Base-by-base conservation (phyloP, 2,329 filamentous ascomycete genomes). In the Trichoderma lentiforme region DNA sequence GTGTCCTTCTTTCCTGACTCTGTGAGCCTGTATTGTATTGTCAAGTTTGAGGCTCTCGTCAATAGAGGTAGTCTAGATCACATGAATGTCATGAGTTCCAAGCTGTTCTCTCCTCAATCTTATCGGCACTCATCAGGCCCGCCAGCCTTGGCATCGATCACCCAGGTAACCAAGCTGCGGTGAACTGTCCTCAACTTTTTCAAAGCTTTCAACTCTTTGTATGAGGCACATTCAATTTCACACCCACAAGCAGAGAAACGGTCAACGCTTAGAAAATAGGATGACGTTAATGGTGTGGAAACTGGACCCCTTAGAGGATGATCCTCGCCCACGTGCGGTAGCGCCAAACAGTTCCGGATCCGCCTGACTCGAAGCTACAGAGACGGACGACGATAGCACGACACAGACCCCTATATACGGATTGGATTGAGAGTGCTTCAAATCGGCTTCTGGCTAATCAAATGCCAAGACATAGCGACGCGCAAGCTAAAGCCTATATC, bases 311-410 rank as follows among this genome's bases (percentile, higher is more conserved):
- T 69, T 34, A 61, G 26, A 69, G 26, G 26, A 47, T 60, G 26
- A 24, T 39, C 21, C 66, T 43, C 66, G 66, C 66, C 66, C 66
- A 69, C 66, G 66, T 69, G 66, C 26, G 43, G 18, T 24, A 32
- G 56, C 26, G 56, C 36, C 34, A 51, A 18, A 15, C n/a, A 51
- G 8, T n/a, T 14, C 51, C 26, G 12, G 32, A 24, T 21, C 34
- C 32, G 34, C 64, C 51, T 60, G 34, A 43, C 36, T 60, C 53
- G 15, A 61, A 47, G 14, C 24, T 18, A 56, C 18, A 51, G 66
- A 67, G 26, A 15, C 21, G 18, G 28, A 4, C 18, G 9, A 18
- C 43, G 66, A 61, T 26, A 18, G 28, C 32, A 58, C n/a, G 18
- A 43, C 51, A 1, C 51, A 60, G 7, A 6, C n/a, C n/a, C 11